Conservation (phyloP, 805 yeast genomes). For the Kluyveromyces dobzhanskii region DNA sequence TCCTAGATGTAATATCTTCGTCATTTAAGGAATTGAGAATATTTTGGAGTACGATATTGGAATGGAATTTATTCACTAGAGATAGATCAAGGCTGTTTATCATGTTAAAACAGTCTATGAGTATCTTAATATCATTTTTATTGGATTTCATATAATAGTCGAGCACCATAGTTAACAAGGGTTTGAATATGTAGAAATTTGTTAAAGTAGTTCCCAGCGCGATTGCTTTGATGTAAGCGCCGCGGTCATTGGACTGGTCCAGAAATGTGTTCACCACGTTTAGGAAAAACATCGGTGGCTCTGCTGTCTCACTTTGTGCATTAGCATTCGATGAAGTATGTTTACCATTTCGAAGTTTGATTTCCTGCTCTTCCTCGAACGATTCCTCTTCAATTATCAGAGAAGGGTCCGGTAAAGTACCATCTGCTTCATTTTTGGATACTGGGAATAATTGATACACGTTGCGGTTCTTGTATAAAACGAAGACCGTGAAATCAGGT, state of each 20-base stretch:
- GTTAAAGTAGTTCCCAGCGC: slow-evolving; percentile 47
- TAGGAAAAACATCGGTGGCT: slow-evolving; percentile 41
- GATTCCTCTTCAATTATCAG: slow-evolving; percentile 13
- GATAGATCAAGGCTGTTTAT: slow-evolving; percentile 22
- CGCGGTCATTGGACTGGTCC: slow-evolving; percentile 40
- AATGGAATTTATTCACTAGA: slow-evolving; percentile 11
- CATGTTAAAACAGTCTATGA: slow-evolving; percentile 19
- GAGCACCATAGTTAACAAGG: slow-evolving; percentile 45
- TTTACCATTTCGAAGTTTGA: not conserved
- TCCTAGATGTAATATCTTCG: slow-evolving; percentile 7
- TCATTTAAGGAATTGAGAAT: slow-evolving; percentile 18
- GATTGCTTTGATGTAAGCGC: slow-evolving; percentile 50
- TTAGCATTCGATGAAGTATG: slow-evolving; percentile 3
- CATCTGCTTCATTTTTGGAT: slow-evolving; percentile 8
- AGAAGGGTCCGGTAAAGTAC: slow-evolving; percentile 9
- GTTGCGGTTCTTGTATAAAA: slow-evolving; percentile 36
- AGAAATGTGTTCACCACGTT: slow-evolving; percentile 47
- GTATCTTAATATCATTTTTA: slow-evolving; percentile 5
- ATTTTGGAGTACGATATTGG: slow-evolving; percentile 13
- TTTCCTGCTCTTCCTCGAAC: slow-evolving; percentile 9
- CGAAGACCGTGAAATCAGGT: slow-evolving; percentile 52
- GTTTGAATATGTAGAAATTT: slow-evolving; percentile 50
- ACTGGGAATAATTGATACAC: slow-evolving; percentile 21
- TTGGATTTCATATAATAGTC: slow-evolving; percentile 25
- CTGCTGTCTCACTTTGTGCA: not conserved